Base-by-base conservation (phyloP, 2,329 filamentous ascomycete species). In the Graphium sp. region DNA sequence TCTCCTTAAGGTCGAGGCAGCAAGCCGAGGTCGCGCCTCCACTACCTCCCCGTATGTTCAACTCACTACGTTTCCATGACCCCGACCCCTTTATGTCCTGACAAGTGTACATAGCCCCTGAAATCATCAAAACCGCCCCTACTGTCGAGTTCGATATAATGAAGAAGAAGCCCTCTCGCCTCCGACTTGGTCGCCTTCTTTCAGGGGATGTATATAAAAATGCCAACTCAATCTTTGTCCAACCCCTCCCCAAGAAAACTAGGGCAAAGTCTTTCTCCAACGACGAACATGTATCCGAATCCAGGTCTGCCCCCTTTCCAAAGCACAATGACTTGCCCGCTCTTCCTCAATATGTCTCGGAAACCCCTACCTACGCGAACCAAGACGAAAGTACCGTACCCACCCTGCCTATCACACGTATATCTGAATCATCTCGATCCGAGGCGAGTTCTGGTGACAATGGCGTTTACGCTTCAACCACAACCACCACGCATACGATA, bases 81-180 rank as follows among this genome's bases (percentile, higher is more conserved):
- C 26, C 32, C 22, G 28, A n/a, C 18, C 8, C 27, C 26, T 23
- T 29, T 26, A 15, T 30, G 30, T 15, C 23, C 33, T 49, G 31
- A 41, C n/a, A n/a, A n/a, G n/a, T n/a, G n/a, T 39, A 31, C 36
- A 25, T 41, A 75, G 70, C 70, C 36, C 70, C 71, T 26, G 60
- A 69, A 39, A 95, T 95, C 46, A 89, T 95, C 49, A 93, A 80
- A 28, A 95, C 87, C 8, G 81, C 85, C 11, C 85, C 89, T 7
- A 89, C 84, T 7, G 66, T 74, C 39, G 67, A 78, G 29, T 46
- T 70, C 13, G 58, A 59, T 20, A 40, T 47, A 28, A 47, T 60
- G 34, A 64, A 58, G 27, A 74, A 66, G 46, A 71, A 66, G 38
- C 49, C 59, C 22, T 62, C 66, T 18, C 59, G 67, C 22, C 55